Base-by-base conservation (phyloP, 2,329 filamentous ascomycete genomes). In the Xylaria hypoxylon region DNA sequence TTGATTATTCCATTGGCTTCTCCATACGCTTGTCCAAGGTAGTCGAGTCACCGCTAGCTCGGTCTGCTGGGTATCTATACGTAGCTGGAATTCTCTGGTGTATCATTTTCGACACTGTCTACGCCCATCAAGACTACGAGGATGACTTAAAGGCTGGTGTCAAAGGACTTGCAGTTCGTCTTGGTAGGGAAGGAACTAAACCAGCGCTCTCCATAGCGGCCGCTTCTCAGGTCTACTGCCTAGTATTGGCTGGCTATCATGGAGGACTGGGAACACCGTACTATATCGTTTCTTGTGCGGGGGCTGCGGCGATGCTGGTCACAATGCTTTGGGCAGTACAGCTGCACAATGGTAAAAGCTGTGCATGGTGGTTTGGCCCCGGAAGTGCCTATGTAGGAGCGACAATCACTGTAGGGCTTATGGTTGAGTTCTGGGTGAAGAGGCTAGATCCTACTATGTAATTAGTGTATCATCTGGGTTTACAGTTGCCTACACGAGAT, bases 101-200 rank as follows among this genome's bases (percentile, higher is more conserved):
- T 24, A n/a, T 64, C 22, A 61, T 67, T 13, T 64, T 61, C 11
- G 65, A 67, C 47, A 64, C 61, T 8, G 26, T 67, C 2, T 67
- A 67, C 45, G 60, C 65, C 5, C 57, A 83, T 70, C 83, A 84
- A 80, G 83, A 85, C 69, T 81, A 83, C 68, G 80, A 79, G 67
- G 82, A 85, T 65, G 83, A 85, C 72, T 45, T 68, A 5, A 67
- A 64, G 28, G 68, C 33, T 4, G 83, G 83, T 2, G 83, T 85
- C 68, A 84, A 83, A 67, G 82, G 81, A n/a, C 84, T 84, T 68
- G 82, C 83, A 7, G 76, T 84, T 58, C 79, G 79, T 3, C 55
- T 63, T 8, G 59, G 59, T 2, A 42, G 57, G n/a, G 26, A 59
- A 13, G 47, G 59, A 7, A 67, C 64, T 3, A 67, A 67, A n/a